Evolutionary conservation across 306 rosid species (phyloP), one percentile per base, ranked within the genome.

Genomic region (Abrus precatorius): DNA sequence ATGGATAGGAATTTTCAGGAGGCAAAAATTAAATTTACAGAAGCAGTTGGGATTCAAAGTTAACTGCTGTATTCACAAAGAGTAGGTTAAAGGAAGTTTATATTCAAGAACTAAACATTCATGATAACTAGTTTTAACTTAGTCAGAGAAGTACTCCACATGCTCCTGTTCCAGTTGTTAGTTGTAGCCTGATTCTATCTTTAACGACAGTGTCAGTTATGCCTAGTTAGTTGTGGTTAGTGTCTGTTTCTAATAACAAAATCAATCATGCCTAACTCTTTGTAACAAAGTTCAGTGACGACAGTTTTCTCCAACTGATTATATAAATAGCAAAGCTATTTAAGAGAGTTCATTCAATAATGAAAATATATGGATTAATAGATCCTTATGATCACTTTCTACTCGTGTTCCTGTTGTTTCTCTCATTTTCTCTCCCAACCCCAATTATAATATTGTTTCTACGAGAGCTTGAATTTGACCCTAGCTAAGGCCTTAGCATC

Each of bases 191-290:
- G 71, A 40, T 10, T 44, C 34, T 14, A 5, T 41, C 9, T 66
- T 7, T 20, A 57, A 28, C 2, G 9, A 29, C 7, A 57, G 0
- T 5, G 50, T 38, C 50, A 40, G 6, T n/a, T 7, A 36, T n/a
- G 48, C 71, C 50, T 65, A 40, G 50, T 41, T 41, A 40, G 52
- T 65, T 14, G 52, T 3, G 4, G 48, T 63, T 36, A 32, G 30
- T 33, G 11, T 33, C 43, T 14, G 6, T 36, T 34, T 20, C 69
- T 63, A 63, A 36, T 13, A 36, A 36, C 48, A 55, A 32, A 63
- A 63, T 63, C 69, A 63, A 7, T 36, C n/a, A 36, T 20, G 69
- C 70, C 70, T 40, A 2, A 38, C 27, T 64, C 70, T 20, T 20
- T 38, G 69, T 63, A 38, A 38, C 6, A 9, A 5, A 13, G 48